These are phyloP conservation scores for Alternaria longipes DNA, from an alignment of 2,329 filamentous ascomycete genomes.

Conservation along the genomic window DNA sequence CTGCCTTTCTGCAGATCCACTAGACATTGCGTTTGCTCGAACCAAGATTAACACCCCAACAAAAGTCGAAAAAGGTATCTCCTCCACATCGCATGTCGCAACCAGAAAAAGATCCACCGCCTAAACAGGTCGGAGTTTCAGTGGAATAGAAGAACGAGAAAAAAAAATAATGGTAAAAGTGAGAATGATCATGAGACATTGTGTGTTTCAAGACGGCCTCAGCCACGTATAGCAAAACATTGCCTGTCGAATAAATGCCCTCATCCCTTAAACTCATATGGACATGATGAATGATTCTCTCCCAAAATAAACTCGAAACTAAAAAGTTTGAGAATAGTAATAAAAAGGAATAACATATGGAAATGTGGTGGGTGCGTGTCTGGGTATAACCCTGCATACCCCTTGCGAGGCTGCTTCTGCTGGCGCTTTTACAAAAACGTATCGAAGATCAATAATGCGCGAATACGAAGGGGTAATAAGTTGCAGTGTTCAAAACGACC, in stretches of 20 bases:
- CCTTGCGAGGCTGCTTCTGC: not conserved
- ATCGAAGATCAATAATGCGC: slow-evolving; percentile 17
- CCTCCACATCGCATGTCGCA: slow-evolving; percentile 7
- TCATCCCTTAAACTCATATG: slow-evolving; percentile 4
- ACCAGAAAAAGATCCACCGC: not conserved
- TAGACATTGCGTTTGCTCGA: slow-evolving; percentile 4
- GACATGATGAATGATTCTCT: not conserved
- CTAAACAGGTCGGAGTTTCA: slow-evolving; percentile 7
- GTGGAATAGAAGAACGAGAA: not conserved
- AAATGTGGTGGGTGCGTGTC: slow-evolving; percentile 6
- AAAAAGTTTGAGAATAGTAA: slow-evolving; percentile 1
- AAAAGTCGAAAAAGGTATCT: slow-evolving; percentile 10
- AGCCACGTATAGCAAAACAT: slow-evolving; percentile 15
- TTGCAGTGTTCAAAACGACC: slow-evolving; percentile 16
- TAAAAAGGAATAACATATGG: slow-evolving; percentile 14
- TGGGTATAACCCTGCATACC: slow-evolving; percentile 34
- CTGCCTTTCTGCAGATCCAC: slow-evolving; percentile 1
- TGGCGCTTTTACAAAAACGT: slow-evolving; percentile 34
- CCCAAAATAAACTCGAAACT: slow-evolving; percentile 1
- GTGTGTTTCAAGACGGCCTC: slow-evolving; percentile 22
- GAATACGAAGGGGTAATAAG: slow-evolving; percentile 24
- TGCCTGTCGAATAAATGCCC: slow-evolving; percentile 4
- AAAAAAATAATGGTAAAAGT: slow-evolving; percentile 5
- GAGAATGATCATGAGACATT: slow-evolving; percentile 25
- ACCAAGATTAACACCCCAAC: not conserved